Base-by-base conservation (phyloP, 139 green algal genomes). In the Protoeuglena noctilucae region DNA sequence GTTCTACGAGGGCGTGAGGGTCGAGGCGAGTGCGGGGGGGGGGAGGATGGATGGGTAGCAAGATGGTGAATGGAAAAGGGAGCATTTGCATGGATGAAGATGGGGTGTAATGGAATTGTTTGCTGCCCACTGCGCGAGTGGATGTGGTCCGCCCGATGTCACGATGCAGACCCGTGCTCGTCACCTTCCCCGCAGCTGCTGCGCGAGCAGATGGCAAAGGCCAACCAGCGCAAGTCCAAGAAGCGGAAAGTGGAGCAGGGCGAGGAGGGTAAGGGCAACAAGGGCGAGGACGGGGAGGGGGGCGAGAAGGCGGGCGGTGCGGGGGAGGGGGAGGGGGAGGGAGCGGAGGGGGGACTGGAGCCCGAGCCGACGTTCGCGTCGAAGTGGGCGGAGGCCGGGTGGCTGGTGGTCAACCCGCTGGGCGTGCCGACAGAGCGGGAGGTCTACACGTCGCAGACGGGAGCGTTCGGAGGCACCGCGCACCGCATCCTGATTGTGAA, bases 381-480 rank as follows among this genome's bases (percentile, higher is more conserved):
- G 19, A 27, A 28, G 0, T 77, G 70, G 70, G 63, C 63, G 9
- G 50, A 41, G 0, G 41, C 27, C 1, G 78, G 78, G 0, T 88
- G 78, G 80, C 52, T 88, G 51, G 24, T 43, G n/a, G 55, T 65
- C 6, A 88, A 88, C 51, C 80, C 77, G 0, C 16, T 88, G 52
- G 72, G 67, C 1, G 69, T 83, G 41, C 80, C 78, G 4, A 88
- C 80, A 3, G 80, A 88, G 69, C 64, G 80, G 2, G 78, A 88
- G 57, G 61, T 74, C 23, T 43, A 43, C 34, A 12, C 7, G 34
- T 12, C 12, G 9, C 9, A 19, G 34, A 43, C 7, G 7, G 34
- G 12, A 12, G 12, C 7, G 34, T 43, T 43, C 34, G 34, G 34
- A 12, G 34, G 34, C 34, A 12, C 12, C 34, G 34, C 34, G 34